These are phyloP conservation scores for Vanrija pseudolonga DNA, from an alignment of 1,284 basidiomycete genomes.

Conservation along the genomic window DNA sequence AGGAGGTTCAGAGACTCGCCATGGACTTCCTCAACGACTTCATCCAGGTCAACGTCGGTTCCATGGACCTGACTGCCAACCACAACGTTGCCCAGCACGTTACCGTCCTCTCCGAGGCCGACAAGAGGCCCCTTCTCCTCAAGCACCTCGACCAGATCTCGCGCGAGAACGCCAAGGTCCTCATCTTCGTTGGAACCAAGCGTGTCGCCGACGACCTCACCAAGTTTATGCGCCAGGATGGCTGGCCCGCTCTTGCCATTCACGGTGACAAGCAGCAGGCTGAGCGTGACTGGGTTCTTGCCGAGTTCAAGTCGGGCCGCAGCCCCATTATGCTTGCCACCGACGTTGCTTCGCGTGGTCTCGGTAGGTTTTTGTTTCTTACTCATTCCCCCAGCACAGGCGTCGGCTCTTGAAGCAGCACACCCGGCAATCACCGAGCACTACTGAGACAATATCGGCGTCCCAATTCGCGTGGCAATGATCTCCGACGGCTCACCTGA, in stretches of 20 bases:
- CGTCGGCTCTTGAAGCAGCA: constrained; percentile 20
- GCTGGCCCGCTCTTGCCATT: constrained; percentile 97
- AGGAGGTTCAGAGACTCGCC: constrained; percentile 97
- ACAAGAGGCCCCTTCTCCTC: constrained; percentile 93
- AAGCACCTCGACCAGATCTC: constrained; percentile 97
- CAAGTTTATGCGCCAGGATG: constrained; percentile 93
- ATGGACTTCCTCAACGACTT: constrained; percentile 94
- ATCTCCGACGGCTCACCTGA: constrained; percentile 14
- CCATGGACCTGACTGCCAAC: constrained; percentile 96
- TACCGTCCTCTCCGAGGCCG: constrained; percentile 95
- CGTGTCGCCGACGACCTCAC: constrained; percentile 97
- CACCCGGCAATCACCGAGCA: neutral
- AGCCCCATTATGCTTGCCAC: constrained; percentile 98
- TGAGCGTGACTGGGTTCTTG: constrained; percentile 97
- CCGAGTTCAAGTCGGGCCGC: constrained; percentile 96
- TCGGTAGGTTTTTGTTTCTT: constrained; percentile 72
- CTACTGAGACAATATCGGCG: constrained; percentile 1
- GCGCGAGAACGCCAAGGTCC: constrained; percentile 93
- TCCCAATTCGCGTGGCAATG: constrained; percentile 4
- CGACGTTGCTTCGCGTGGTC: constrained; percentile 97
- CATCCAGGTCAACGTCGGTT: constrained; percentile 98
- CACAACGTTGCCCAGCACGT: constrained; percentile 96
- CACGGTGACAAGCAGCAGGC: constrained; percentile 91
- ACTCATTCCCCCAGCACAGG: constrained; percentile 28
- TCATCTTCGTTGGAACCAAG: constrained; percentile 98